These are phyloP conservation scores for Pyrus betulifolia DNA, from an alignment of 306 rosid species.

Conservation along the genomic window DNA sequence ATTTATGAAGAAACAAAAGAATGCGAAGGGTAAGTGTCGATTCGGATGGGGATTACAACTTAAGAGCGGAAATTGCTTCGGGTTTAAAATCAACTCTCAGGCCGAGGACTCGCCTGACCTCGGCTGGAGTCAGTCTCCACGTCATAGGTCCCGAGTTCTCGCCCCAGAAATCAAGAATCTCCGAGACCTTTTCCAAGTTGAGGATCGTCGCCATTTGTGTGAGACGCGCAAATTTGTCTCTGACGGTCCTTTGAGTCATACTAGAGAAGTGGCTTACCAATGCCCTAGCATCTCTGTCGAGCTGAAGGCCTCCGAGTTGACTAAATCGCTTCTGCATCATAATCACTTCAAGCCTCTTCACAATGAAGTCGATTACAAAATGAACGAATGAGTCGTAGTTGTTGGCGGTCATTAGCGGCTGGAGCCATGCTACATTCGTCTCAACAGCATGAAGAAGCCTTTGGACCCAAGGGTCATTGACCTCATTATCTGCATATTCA, in stretches of 20 bases:
- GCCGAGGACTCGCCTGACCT: slow-evolving; percentile 92
- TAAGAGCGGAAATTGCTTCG: slow-evolving; percentile 79
- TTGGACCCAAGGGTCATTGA: slow-evolving; percentile 98
- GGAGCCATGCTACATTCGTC: slow-evolving; percentile 78
- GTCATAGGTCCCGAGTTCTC: slow-evolving; percentile 99
- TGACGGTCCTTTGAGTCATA: slow-evolving; percentile 88
- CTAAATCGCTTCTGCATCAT: slow-evolving; percentile 96
- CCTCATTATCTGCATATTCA: slow-evolving; percentile 90
- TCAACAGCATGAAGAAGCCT: slow-evolving; percentile 92
- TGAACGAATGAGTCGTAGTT: slow-evolving; percentile 78
- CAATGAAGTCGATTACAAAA: slow-evolving; percentile 74
- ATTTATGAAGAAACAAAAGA: slow-evolving; percentile 17
- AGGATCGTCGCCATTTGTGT: slow-evolving; percentile 94
- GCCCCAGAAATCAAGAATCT: slow-evolving; percentile 97
- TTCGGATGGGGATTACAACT: slow-evolving; percentile 40
- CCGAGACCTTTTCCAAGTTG: slow-evolving; percentile 91
- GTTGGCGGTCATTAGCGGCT: slow-evolving; percentile 80
- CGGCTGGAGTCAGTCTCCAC: slow-evolving; percentile 96
- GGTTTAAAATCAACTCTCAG: slow-evolving; percentile 90
- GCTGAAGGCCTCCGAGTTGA: slow-evolving; percentile 98
- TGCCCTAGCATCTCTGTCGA: slow-evolving; percentile 89
- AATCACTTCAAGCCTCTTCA: slow-evolving; percentile 89
- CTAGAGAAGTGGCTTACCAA: slow-evolving; percentile 87
- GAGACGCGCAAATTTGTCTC: slow-evolving; percentile 94
- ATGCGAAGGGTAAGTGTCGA: slow-evolving; percentile 4